Evolutionary conservation across 345 rosid species (phyloP).

Genomic region (Odontarrhena argentea): DNA sequence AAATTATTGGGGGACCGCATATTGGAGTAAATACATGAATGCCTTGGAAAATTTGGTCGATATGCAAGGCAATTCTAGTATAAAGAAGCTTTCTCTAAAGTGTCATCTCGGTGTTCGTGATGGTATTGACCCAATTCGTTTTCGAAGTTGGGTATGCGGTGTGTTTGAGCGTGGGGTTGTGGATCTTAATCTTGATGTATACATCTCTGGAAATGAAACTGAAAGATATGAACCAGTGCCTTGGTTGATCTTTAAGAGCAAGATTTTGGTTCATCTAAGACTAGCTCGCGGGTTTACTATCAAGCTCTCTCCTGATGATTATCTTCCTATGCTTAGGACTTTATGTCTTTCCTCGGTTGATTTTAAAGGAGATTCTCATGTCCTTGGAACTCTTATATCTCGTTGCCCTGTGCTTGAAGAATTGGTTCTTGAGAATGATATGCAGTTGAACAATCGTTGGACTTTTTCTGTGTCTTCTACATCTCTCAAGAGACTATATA

Average conservation of each 20-base stretch:
- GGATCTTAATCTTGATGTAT: conserved; percentile 20
- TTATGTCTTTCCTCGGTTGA: conserved; percentile 7
- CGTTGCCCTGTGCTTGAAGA: conserved; percentile 25
- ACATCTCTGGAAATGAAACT: not conserved
- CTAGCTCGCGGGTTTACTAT: not conserved
- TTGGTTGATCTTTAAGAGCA: conserved; percentile 1
- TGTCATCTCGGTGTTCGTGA: too few relatives aligned
- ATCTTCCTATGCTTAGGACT: conserved; percentile 2
- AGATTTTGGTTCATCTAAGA: conserved; percentile 13
- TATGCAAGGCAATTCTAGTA: too few relatives aligned
- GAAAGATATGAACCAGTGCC: not conserved
- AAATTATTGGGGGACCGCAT: too few relatives aligned
- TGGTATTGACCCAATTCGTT: not conserved
- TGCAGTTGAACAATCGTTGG: not conserved
- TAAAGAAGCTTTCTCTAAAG: too few relatives aligned
- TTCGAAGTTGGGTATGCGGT: conserved; percentile 1
- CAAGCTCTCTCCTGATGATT: conserved; percentile 1
- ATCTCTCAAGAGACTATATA: conserved; percentile 1
- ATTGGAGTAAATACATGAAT: too few relatives aligned
- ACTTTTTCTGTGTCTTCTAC: not conserved
- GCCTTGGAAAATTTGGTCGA: too few relatives aligned
- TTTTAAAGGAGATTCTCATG: not conserved
- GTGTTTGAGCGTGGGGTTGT: conserved; percentile 7
- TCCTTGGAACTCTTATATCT: not conserved
- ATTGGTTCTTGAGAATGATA: not conserved